phyloP scores from a whole-genome alignment of 495 filamentous ascomycete genomes.

The Hypoxylon cercidicola region DNA sequence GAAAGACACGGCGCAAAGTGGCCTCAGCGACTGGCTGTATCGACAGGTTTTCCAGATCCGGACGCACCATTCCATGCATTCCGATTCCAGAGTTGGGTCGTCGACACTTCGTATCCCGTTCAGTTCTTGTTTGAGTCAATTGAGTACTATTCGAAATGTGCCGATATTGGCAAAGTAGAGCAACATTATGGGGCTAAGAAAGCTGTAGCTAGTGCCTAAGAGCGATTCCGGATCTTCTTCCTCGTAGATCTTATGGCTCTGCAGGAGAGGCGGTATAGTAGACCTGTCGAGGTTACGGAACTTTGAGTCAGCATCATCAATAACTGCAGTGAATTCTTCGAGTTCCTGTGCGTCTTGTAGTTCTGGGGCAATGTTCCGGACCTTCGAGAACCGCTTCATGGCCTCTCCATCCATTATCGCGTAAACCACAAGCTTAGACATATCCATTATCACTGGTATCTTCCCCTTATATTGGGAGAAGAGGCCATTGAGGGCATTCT shows the following conservation, averaged over 20 bases:
- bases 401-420: background rate
- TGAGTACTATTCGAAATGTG: constrained; percentile 17
- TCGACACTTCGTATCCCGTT: constrained; percentile 18
- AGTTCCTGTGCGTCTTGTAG: constrained; percentile 3
- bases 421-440: constrained; percentile 17
- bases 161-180: constrained; percentile 23
- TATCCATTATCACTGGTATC: constrained; percentile 17
- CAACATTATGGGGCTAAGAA: constrained; percentile 6
- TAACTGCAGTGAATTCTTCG: background rate
- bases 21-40: constrained; percentile 22
- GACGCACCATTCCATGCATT: constrained; percentile 16
- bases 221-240: constrained; percentile 17
- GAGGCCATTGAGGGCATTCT: constrained; percentile 7
- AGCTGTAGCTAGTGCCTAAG: constrained; percentile 17
- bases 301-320: background rate
- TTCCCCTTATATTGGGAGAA: constrained; percentile 13
- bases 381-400: constrained; percentile 2
- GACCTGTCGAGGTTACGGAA: constrained; percentile 10
- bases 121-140: constrained; percentile 19
- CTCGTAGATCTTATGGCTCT: constrained; percentile 15
- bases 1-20: constrained; percentile 20
- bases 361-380: background rate
- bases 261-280: constrained; percentile 21
- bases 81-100: constrained; percentile 17
- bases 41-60: constrained; percentile 21